These are phyloP conservation scores for Areca catechu DNA, from an alignment of 176 grass and related monocot species.

Conservation along the genomic window DNA sequence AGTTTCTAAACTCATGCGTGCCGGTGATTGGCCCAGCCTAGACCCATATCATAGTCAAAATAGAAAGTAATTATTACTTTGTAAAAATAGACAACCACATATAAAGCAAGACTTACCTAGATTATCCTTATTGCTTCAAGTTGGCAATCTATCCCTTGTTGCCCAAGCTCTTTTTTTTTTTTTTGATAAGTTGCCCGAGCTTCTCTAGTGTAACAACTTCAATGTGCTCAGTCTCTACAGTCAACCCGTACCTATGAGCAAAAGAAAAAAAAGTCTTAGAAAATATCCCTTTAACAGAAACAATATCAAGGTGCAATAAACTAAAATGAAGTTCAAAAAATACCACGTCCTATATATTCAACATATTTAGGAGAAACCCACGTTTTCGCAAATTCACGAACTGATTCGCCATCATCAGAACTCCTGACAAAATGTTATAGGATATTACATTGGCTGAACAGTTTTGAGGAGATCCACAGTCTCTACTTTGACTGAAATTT, in stretches of 20 bases:
- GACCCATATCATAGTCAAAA: too few relatives aligned
- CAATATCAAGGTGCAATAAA: too few relatives aligned
- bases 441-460: conserved; percentile 61
- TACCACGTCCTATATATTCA: too few relatives aligned
- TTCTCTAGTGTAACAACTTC: conserved; percentile 67
- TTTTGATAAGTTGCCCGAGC: too few relatives aligned
- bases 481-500: conserved; percentile 52
- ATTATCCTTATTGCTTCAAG: conserved; percentile 79
- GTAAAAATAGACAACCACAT: not conserved
- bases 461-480: conserved; percentile 51
- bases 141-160: conserved; percentile 74
- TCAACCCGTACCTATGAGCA: conserved; percentile 49
- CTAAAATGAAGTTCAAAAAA: too few relatives aligned
- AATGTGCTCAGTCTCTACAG: conserved; percentile 84
- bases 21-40: too few relatives aligned
- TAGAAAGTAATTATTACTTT: too few relatives aligned
- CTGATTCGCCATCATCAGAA: conserved; percentile 45
- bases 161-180: too few relatives aligned
- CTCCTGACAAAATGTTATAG: conserved; percentile 60
- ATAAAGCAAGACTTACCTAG: conserved; percentile 32
- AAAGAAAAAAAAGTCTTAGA: too few relatives aligned
- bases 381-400: conserved; percentile 66
- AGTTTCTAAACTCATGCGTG: too few relatives aligned
- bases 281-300: too few relatives aligned
- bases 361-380: not conserved